Evolutionary conservation across 805 yeast species (phyloP).

Genomic region (Suhomyces prunicola): DNA sequence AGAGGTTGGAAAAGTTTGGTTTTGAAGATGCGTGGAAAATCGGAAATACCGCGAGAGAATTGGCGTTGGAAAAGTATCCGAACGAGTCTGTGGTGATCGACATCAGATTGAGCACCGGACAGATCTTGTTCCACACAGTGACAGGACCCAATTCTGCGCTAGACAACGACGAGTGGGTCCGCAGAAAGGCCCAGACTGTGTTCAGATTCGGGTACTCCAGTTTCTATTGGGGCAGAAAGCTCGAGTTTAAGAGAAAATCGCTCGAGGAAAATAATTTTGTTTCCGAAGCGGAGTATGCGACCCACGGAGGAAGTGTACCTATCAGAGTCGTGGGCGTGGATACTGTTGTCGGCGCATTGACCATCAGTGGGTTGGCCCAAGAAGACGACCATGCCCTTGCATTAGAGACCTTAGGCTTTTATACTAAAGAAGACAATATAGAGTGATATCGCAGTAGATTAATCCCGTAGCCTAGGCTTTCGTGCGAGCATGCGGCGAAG

Average conservation of each 20-base stretch:
- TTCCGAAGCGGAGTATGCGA: constrained; percentile 43
- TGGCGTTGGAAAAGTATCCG: constrained; percentile 25
- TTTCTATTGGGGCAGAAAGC: constrained; percentile 44
- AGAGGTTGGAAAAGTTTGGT: constrained; percentile 24
- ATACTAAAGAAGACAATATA: not conserved
- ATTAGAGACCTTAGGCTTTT: constrained; percentile 21
- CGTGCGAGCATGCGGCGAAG: no score
- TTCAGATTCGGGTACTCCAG: constrained; percentile 48
- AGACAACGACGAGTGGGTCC: constrained; percentile 57
- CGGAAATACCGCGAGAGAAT: constrained; percentile 40
- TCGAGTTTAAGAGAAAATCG: constrained; percentile 33
- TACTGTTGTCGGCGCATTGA: constrained; percentile 45
- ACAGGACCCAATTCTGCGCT: constrained; percentile 33
- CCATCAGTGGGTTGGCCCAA: constrained; percentile 56
- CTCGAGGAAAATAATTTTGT: constrained; percentile 38
- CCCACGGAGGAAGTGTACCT: constrained; percentile 59
- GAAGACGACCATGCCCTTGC: constrained; percentile 54
- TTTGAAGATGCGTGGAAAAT: constrained; percentile 44
- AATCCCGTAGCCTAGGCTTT: no score
- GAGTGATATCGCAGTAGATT: not conserved
- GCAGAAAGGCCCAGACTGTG: constrained; percentile 47
- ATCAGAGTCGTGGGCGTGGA: constrained; percentile 36
- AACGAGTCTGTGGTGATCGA: constrained; percentile 45
- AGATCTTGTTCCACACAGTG: constrained; percentile 44
- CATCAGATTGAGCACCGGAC: constrained; percentile 44